Base-by-base conservation (phyloP, 2,329 filamentous ascomycete genomes). In the Hymenoscyphus infarciens region DNA sequence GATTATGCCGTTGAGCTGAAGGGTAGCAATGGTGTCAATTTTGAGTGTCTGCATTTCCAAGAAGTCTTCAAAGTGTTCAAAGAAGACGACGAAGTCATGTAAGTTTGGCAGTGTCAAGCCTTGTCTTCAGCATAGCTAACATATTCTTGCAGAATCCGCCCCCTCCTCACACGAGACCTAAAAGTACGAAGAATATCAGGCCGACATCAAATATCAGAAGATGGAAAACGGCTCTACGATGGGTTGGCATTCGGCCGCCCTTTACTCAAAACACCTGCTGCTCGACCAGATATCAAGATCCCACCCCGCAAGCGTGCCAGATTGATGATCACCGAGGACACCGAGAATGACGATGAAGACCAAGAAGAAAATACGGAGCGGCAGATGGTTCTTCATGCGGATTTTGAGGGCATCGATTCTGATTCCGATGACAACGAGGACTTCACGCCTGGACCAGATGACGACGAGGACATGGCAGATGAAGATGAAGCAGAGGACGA, bases 31-130 rank as follows among this genome's bases (percentile, higher is more conserved):
- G 82, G 82, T n/a, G 79, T 76, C 19, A 86, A 84, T 55, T 97
- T 91, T 68, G 94, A 98, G 76, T 95, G 91, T 70, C 77, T 97
- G 62, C 94, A 97, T 77, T 98, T 91, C 71, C 88, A 91, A 73
- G 81, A 83, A 22, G 82, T 96, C 5, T 79, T 81, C 15, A 82
- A 83, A 54, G 79, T 95, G 10, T 79, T 97, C 63, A 89, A 90
- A 68, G 88, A 94, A 59, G 92, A 95, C 61, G 93, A 97, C 71
- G 86, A 93, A 74, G 84, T 97, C 61, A 80, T 90, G 89, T 92
- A 78, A 70, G 87, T 81, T 45, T 45, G 57, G 55, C 45, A 57
- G 57, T 27, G 8, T 63, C 15, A 22, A 11, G 15, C 19, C n/a
- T 27, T 16, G 33, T 33, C 54, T 42, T 39, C 16, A 45, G 58